These are phyloP conservation scores for Termitomyces sp. DNA, from an alignment of 768 basidiomycete species.

Conservation along the genomic window DNA sequence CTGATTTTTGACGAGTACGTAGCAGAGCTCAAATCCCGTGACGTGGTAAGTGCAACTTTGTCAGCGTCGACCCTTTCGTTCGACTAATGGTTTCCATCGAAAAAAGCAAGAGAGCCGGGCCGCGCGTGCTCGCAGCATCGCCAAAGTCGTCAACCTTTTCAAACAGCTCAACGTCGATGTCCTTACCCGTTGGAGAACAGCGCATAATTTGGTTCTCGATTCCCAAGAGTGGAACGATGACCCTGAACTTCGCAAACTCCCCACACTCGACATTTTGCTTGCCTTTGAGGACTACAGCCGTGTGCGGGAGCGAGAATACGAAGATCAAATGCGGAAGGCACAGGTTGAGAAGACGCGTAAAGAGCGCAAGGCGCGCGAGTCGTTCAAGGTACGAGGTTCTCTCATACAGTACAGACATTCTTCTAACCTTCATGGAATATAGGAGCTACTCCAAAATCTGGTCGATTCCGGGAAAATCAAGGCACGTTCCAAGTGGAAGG, in stretches of 20 bases:
- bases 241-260: slow-evolving; percentile 73
- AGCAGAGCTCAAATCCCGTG: slow-evolving; percentile 77
- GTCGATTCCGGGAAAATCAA: slow-evolving; percentile 63
- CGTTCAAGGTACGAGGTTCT: slow-evolving; percentile 64
- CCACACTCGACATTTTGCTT: slow-evolving; percentile 86
- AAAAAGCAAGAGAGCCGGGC: slow-evolving; percentile 76
- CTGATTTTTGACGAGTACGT: slow-evolving; percentile 93
- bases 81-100: not conserved
- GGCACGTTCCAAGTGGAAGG: slow-evolving; percentile 89
- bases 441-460: slow-evolving; percentile 76
- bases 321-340: slow-evolving; percentile 75
- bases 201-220: slow-evolving; percentile 70
- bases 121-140: slow-evolving; percentile 72
- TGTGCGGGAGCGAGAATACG: slow-evolving; percentile 86
- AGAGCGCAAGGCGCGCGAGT: slow-evolving; percentile 89
- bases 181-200: slow-evolving; percentile 88
- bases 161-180: slow-evolving; percentile 88
- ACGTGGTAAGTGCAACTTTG: slow-evolving; percentile 63
- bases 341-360: slow-evolving; percentile 82
- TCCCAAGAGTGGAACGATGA: slow-evolving; percentile 81
- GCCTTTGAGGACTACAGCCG: slow-evolving; percentile 94
- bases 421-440: not conserved
- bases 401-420: not conserved
- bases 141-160: slow-evolving; percentile 81
- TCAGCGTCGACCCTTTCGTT: not conserved